Base-by-base conservation (phyloP, 768 basidiomycete species). In the Serendipita vermifera region DNA sequence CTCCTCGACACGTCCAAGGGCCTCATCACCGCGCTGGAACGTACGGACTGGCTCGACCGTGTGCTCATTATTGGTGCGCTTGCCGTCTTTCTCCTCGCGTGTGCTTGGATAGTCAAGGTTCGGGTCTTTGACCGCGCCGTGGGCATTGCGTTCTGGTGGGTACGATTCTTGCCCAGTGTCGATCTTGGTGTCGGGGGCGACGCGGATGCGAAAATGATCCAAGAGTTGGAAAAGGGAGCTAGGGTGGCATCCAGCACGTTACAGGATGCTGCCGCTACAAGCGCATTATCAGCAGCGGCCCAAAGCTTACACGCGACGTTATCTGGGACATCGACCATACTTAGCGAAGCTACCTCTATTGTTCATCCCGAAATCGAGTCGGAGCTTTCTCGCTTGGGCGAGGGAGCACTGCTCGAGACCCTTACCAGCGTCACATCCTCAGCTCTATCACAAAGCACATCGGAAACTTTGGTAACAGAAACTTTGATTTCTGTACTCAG, bases 31-130 rank as follows among this genome's bases (percentile, higher is more conserved):
- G 39, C 39, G 39, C 81, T 99, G 46, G 88, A 96, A 69, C 83
- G 84, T 58, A 79, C 91, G 14, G 93, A 98, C 72, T 84, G 87
- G 81, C 72, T 93, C 17, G 96, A 99, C 72, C 84, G 93, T 4
- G 66, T 96, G 27, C 71, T 98, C 59, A 84, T 99, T 62, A 70
- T 91, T 55, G 74, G 81, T 1, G 87, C 80, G 0, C 79, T 98
- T 33, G 65, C 74, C 9, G 87, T 97, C 68, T 99, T 99, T 72
- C 59, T 82, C 58, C 77, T 92, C 15, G 83, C 87, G 29, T 81
- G 91, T 5, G 75, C 84, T 24, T 93, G 87, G 63, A 85, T 99
- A 61, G 64, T 98, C 63, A 90, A 96, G 69, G 82, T 92, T 57
- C 78, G 96, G 14, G 71, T 97, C 43, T 61, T 97, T 33, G 88